These are phyloP conservation scores for Hypoxylon sp. DNA, from an alignment of 2,329 filamentous ascomycete species.

Conservation along the genomic window DNA sequence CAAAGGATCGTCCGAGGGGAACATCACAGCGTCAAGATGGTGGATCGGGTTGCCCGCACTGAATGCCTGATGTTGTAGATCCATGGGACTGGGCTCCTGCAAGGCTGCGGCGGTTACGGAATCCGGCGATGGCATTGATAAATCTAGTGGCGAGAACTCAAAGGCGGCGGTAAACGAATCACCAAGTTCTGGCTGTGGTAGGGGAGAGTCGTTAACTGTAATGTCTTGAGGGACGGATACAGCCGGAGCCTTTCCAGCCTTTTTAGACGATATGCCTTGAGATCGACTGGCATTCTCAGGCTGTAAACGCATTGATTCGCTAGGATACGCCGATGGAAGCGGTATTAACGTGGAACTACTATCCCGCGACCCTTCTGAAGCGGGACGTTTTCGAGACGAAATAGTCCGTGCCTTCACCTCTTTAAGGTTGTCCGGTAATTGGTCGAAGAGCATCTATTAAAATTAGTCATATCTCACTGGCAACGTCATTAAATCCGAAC, in stretches of 20 bases:
- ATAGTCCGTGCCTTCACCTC: conserved; percentile 59
- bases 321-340: conserved; percentile 51
- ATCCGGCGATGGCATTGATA: conserved; percentile 49
- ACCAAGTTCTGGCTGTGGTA: conserved; percentile 46
- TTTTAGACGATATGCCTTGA: conserved; percentile 43
- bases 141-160: conserved; percentile 48
- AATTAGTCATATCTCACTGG: conserved; percentile 40
- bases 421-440: conserved; percentile 81
- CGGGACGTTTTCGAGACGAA: conserved; percentile 70
- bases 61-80: conserved; percentile 46
- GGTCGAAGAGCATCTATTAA: conserved; percentile 82
- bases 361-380: conserved; percentile 61
- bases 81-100: conserved; percentile 52
- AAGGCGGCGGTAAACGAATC: conserved; percentile 46
- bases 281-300: conserved; percentile 38
- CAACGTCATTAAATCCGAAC: conserved; percentile 52
- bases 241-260: conserved; percentile 46
- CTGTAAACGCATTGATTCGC: conserved; percentile 39
- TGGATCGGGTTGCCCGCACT: conserved; percentile 67
- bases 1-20: conserved; percentile 82
- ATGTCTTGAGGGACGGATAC: conserved; percentile 38
- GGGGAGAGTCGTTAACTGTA: conserved; percentile 38
- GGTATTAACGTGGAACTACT: conserved; percentile 50
- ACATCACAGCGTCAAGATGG: conserved; percentile 84
- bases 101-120: conserved; percentile 47